These are phyloP conservation scores for Selenicereus undatus DNA, from an alignment of 148 eudicot genomes.

Conservation along the genomic window DNA sequence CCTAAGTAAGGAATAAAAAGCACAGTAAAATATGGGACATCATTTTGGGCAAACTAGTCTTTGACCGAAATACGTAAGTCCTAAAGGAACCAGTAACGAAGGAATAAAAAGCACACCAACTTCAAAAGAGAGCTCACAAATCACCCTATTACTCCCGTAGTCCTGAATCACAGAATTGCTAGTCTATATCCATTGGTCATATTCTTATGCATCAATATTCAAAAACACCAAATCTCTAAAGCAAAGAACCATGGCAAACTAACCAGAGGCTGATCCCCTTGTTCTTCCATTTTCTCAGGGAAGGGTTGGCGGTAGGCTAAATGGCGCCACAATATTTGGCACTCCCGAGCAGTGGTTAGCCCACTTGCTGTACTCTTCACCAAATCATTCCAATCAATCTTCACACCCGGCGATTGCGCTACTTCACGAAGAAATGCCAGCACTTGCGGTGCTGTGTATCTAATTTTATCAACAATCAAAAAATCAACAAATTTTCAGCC, in stretches of 20 bases:
- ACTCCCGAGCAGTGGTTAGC: constrained; percentile 61
- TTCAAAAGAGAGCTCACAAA: too few species aligned
- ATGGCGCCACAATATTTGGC: constrained; percentile 90
- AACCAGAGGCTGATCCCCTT: constrained; percentile 45
- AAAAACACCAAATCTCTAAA: too few species aligned
- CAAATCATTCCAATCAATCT: constrained; percentile 72
- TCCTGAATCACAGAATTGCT: too few species aligned
- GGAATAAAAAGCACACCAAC: too few species aligned
- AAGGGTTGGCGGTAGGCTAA: constrained; percentile 64
- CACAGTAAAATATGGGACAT: too few species aligned
- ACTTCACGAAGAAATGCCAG: constrained; percentile 65
- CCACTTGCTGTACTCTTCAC: constrained; percentile 65
- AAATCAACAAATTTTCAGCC: not conserved
- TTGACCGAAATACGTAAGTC: too few species aligned
- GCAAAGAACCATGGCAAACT: constrained; percentile 13
- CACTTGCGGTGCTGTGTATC: constrained; percentile 61
- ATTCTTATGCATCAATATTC: too few species aligned
- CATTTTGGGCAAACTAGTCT: too few species aligned
- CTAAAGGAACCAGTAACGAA: too few species aligned
- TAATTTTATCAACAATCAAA: constrained; percentile 12
- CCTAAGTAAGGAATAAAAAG: too few species aligned
- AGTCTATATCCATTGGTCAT: too few species aligned
- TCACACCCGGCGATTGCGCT: constrained; percentile 38
- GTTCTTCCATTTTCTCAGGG: constrained; percentile 35
- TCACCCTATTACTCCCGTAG: too few species aligned